Evolutionary conservation across 495 filamentous ascomycete species (phyloP), one percentile per base, ranked within the genome.

Genomic region (Beverwykella pulmonaria): DNA sequence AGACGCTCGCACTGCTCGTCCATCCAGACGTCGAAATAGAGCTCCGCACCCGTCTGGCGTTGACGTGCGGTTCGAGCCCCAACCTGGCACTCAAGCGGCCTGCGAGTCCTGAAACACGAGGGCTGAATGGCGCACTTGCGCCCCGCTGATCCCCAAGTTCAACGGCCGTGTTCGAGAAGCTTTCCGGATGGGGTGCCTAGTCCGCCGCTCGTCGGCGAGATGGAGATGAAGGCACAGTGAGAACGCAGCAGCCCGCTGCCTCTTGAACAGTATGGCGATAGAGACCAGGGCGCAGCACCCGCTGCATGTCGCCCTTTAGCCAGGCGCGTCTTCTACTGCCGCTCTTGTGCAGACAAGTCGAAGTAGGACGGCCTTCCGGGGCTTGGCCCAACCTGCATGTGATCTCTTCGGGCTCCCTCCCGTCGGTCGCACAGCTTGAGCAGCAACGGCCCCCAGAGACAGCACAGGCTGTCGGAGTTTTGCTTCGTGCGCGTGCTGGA

Each of bases 401-500:
- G 68, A 71, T 60, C 61, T 29, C 26, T 65, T 69, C 48, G 54
- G 67, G 60, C 44, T 22, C 32, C 25, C 23, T n/a, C 57, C 53
- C 34, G 69, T 71, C 69, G 69, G 69, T 71, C 69, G 69, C 69
- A 71, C 69, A 67, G 63, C 49, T 61, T 61, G 22, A 60, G 32
- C 56, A 25, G 23, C 61, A 52, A 44, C 17, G 17, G 39, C 3
- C 15, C 39, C 39, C 23, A 47, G 41, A 57, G 56, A 59, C 19
- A 46, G 56, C n/a, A 10, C 41, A 53, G 23, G 23, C 49, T 23
- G 49, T 19, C 36, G 26, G 52, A 47, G 29, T 58, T 34, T 65
- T 65, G 63, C 63, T 39, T 65, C 41, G 63, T 65, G 30, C 54
- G 54, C 20, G 17, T n/a, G 27, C 55, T 59, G 50, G 20, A 30